A percentile compares a stretch with the other conserved stretches of the same genome.
phyloP scores from a whole-genome alignment of 1,139 yeast genomes.

The Trichomonascaceae sp. region DNA sequence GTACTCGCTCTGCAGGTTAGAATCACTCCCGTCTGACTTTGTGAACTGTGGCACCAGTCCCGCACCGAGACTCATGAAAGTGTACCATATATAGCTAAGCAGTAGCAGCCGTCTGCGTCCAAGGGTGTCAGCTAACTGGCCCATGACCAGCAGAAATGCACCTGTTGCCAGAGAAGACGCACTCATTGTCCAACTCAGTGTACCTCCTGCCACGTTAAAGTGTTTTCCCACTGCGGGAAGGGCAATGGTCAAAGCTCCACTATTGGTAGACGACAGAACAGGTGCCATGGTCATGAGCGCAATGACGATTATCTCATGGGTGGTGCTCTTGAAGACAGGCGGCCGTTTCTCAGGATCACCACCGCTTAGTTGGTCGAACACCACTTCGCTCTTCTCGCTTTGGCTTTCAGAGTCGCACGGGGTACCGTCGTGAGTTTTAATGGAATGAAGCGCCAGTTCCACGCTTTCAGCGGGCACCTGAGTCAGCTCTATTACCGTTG shows the following conservation, averaged over 20 bases:
- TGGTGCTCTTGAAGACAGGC: conserved; percentile 9
- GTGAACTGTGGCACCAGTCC: conserved; percentile 23
- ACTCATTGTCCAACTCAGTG: conserved; percentile 31
- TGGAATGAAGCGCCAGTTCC: too few species aligned
- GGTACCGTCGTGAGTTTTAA: too few species aligned
- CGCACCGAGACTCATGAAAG: conserved; percentile 26
- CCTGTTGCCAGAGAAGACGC: conserved; percentile 32
- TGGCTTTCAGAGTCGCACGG: too few species aligned
- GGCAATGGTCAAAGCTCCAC: conserved; percentile 26
- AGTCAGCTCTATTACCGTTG: too few species aligned
- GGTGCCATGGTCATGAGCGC: conserved; percentile 28
- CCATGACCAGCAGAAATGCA: conserved; percentile 29
- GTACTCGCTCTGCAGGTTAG: conserved; percentile 11
- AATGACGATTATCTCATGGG: conserved; percentile 18
- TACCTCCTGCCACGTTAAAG: conserved; percentile 28
- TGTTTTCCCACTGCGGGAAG: conserved; percentile 23
- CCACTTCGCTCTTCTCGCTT: too few species aligned
- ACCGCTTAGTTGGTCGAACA: too few species aligned
- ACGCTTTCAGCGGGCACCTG: too few species aligned
- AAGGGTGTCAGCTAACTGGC: conserved; percentile 33
- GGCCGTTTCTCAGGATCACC: conserved; percentile 10
- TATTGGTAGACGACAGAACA: conserved; percentile 28
- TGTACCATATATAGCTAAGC: conserved; percentile 23
- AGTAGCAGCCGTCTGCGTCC: conserved; percentile 30
- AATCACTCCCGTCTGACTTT: conserved; percentile 12